Conservation (phyloP, 2,329 filamentous ascomycete genomes). For the Metarhizium sp. region DNA sequence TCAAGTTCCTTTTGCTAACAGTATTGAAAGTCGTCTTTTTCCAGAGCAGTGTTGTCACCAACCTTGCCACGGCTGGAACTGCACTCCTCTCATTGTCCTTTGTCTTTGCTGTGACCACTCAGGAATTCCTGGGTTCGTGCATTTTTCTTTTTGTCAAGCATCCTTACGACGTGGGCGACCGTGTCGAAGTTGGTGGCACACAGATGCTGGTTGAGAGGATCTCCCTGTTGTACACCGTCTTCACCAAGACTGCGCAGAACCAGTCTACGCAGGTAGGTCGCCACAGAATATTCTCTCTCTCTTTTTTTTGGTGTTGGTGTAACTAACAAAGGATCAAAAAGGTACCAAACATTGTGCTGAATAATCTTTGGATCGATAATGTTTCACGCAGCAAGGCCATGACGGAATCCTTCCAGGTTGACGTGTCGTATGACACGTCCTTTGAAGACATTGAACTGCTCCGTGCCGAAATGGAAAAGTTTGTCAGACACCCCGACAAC, state of each 20-base stretch:
- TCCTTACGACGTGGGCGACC: slow-evolving; percentile 90
- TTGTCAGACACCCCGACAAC: slow-evolving; percentile 78
- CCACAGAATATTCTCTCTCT: neutral
- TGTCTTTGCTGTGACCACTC: slow-evolving; percentile 82
- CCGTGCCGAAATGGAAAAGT: slow-evolving; percentile 73
- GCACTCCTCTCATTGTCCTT: slow-evolving; percentile 93
- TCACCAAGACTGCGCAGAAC: slow-evolving; percentile 73
- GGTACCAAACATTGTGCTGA: slow-evolving; percentile 85
- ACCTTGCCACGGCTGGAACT: slow-evolving; percentile 82
- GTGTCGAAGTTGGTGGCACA: slow-evolving; percentile 67
- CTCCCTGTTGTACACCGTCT: slow-evolving; percentile 85
- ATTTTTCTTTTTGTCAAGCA: slow-evolving; percentile 99
- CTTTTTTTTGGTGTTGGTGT: neutral
- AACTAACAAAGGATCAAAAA: slow-evolving; percentile 37
- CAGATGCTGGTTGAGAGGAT: slow-evolving; percentile 85
- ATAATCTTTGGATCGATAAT: slow-evolving; percentile 93
- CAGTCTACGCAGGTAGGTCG: slow-evolving; percentile 53
- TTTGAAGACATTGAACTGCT: slow-evolving; percentile 86
- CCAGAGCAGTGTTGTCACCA: slow-evolving; percentile 75
- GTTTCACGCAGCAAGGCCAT: slow-evolving; percentile 84
- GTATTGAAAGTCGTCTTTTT: slow-evolving; percentile 63
- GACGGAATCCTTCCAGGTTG: slow-evolving; percentile 74
- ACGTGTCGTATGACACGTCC: slow-evolving; percentile 74
- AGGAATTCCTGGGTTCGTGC: slow-evolving; percentile 95
- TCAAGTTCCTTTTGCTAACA: neutral